Base-by-base conservation (phyloP, 257 asterid genomes). In the Fraxinus excelsior region DNA sequence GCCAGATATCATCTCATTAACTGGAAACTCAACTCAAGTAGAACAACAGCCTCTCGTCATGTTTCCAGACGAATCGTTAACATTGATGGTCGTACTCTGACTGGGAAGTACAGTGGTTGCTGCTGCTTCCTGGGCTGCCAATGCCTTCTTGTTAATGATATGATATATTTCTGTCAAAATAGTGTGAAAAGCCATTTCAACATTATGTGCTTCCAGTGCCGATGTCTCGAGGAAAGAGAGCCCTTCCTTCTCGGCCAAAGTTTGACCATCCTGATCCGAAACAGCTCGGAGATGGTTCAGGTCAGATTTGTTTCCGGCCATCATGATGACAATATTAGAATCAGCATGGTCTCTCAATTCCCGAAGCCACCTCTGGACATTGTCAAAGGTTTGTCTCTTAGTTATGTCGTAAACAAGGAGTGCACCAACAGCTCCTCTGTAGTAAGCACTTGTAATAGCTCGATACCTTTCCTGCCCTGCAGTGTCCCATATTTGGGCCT, bases 391-490 rank as follows among this genome's bases (percentile, higher is more conserved):
- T 49, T 49, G 60, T 4, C 60, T 49, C 60, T 49, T 49, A 5
- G 60, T 49, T 49, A 49, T 49, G 60, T 49, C 60, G 7, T 49
- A 49, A 49, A 16, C 60, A 49, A 49, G 60, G 60, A 49, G 60
- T 49, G 60, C 60, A 34, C 72, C 72, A 32, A 68, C 72, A 13
- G 72, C 72, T 68, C 72, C 72, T 68, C 72, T 34, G 72, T 68
- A 68, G 49, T 68, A 68, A 29, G 72, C 72, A 68, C 72, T 68
- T 19, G 72, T 68, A 34, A 68, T 68, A 31, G 72, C 72, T 32
- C 72, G 72, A 34, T 68, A 68, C 72, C 70, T 66, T 26, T 66
- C 70, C 35, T 66, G 70, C n/a, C 70, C 70, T 66, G 70, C 70
- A 66, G 70, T 68, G 72, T 68, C 72, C 72, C 72, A 68, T 31